These are phyloP conservation scores for Jamesozyma lodderae DNA, from an alignment of 805 yeast genomes.

Conservation along the genomic window DNA sequence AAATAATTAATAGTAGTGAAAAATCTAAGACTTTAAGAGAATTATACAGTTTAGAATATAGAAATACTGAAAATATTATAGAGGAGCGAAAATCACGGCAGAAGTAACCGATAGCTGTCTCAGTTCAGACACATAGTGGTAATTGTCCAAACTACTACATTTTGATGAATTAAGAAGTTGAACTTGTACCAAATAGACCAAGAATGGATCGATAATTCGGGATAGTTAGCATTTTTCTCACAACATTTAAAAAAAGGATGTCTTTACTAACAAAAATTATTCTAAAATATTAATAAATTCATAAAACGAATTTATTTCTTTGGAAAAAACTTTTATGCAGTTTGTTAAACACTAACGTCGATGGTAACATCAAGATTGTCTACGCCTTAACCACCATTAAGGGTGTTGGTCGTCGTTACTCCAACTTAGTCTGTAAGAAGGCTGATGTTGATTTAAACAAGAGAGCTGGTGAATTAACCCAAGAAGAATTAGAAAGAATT, in stretches of 20 bases:
- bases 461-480: constrained; percentile 99
- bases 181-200: no score
- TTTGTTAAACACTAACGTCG: constrained; percentile 99
- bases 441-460: constrained; percentile 97
- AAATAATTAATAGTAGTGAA: neutral
- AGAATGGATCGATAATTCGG: no score
- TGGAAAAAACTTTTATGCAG: constrained; percentile 36
- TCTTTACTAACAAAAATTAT: neutral
- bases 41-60: no score
- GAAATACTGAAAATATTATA: no score
- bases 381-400: constrained; percentile 99
- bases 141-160: no score
- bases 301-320: no score
- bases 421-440: constrained; percentile 99
- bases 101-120: no score
- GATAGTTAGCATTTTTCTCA: neutral
- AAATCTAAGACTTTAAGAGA: neutral
- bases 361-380: constrained; percentile 99
- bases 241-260: neutral
- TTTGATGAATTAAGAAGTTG: no score
- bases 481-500: constrained; percentile 99
- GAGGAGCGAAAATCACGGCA: no score
- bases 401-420: constrained; percentile 99
- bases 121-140: no score
- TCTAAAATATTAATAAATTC: no score